phyloP scores from a whole-genome alignment of 352 stramenopile species.

The Phytophthora melonis region DNA sequence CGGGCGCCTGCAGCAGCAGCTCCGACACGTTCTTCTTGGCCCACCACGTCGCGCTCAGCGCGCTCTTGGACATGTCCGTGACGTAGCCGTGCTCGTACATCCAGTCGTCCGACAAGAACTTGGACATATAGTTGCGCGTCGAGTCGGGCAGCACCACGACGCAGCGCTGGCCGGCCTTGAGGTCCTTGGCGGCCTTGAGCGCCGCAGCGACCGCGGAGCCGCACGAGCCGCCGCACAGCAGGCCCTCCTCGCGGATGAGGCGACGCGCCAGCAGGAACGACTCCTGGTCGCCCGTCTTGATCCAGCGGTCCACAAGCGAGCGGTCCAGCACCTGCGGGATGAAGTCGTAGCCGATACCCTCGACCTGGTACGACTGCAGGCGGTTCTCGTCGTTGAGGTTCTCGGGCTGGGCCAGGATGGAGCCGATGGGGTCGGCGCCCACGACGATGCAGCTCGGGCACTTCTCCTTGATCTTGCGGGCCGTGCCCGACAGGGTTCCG shows the following conservation, averaged over 20 bases:
- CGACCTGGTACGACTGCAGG: constrained; percentile 93
- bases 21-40: constrained; percentile 93
- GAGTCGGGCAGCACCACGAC: constrained; percentile 97
- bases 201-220: constrained; percentile 91
- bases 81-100: constrained; percentile 91
- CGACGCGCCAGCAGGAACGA: constrained; percentile 94
- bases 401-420: constrained; percentile 94
- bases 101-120: constrained; percentile 97
- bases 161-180: constrained; percentile 91
- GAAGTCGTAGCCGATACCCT: constrained; percentile 98
- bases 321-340: constrained; percentile 96
- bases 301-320: constrained; percentile 94
- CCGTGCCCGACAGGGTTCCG: constrained; percentile 95
- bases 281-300: constrained; percentile 95
- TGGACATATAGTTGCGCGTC: constrained; percentile 99
- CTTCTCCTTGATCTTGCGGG: constrained; percentile 95
- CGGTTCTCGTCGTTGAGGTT: constrained; percentile 94
- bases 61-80: constrained; percentile 77
- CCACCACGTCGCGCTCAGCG: constrained; percentile 94
- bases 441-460: constrained; percentile 89
- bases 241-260: constrained; percentile 95
- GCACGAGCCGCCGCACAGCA: constrained; percentile 95
- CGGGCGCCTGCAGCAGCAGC: constrained; percentile 88
- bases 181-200: constrained; percentile 86
- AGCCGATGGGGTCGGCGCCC: constrained; percentile 92